Base-by-base conservation (phyloP, 1,139 yeast genomes). In the Hyphopichia buzzinii region DNA sequence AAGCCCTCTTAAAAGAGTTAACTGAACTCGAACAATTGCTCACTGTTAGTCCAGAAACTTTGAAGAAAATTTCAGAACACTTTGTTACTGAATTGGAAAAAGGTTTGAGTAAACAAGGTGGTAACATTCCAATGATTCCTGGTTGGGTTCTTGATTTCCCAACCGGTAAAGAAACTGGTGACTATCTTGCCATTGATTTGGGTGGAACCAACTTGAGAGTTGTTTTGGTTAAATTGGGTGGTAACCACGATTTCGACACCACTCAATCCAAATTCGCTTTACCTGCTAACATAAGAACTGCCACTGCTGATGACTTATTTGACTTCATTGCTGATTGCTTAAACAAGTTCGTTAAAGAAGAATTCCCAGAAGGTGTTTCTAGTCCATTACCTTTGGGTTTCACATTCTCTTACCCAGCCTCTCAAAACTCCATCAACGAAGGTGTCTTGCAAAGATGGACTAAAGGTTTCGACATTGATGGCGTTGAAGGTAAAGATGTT, bases 361-460 rank as follows among this genome's bases (percentile, higher is more conserved):
- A 78, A 55, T 79, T 65, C 67, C 81, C 87, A 41, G 62, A 77
- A n/a, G 88, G 89, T 38, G 71, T 69, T 33, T 47, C 49, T 2
- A 52, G 54, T 22, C 62, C 66, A 12, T 68, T 88, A 47, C 95
- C 95, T 30, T 73, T 90, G 52, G 97, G 98, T 33, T 92, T 92
- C 76, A 92, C 98, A 16, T 92, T 92, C 71, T 84, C 95, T 17
- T 92, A 83, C 68, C 97, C 98, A 39, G 88, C 92, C 43, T 72
- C 89, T 31, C 98, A 92, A 67, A 62, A 70, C 47, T 84, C 83
- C 41, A 88, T 92, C 56, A 84, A 87, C 67, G 74, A 79, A 50
- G 98, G 97, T 57, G 62, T 86, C 39, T 76, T 92, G 59, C 96
- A 88, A 72, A 79, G 94, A 64, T 92, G 98, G 98, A 92, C 98